Percentiles rank a stretch among this genome's conserved stretches.
phyloP scores from a whole-genome alignment of 2,329 filamentous ascomycete species.

The Paraphoma chrysanthemicola region DNA sequence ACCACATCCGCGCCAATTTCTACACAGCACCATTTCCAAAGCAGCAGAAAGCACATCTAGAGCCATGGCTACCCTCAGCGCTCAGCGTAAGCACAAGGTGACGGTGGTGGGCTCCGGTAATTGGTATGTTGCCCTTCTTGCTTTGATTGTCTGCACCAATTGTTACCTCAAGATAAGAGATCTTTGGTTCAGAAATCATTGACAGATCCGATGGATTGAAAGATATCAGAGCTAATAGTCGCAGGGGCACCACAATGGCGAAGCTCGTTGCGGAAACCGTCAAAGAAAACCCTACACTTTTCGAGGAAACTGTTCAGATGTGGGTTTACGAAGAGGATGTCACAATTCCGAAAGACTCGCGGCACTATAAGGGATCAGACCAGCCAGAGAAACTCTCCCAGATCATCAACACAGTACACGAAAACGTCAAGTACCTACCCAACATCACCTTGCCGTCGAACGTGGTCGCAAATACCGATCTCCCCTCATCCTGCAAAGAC shows the following conservation, averaged over 20 bases:
- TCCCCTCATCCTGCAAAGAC: conserved; percentile 79
- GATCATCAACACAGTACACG: conserved; percentile 90
- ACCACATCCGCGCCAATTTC: conserved; percentile 11
- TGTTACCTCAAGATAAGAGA: no score
- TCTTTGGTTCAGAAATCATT: no score
- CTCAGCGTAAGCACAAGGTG: conserved; percentile 84
- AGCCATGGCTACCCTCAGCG: conserved; percentile 57
- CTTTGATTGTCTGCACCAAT: no score
- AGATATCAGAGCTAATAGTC: conserved; percentile 10
- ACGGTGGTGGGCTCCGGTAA: conserved; percentile 95
- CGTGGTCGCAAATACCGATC: conserved; percentile 81
- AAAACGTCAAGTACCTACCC: conserved; percentile 99
- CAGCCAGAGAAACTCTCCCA: conserved; percentile 84
- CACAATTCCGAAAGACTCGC: conserved; percentile 72
- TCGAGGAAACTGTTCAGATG: conserved; percentile 93
- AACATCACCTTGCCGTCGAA: conserved; percentile 83
- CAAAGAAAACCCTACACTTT: conserved; percentile 75
- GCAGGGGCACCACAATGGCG: conserved; percentile 94
- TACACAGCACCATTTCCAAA: conserved; percentile 3
- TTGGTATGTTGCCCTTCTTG: conserved; percentile 66
- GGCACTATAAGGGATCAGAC: conserved; percentile 70
- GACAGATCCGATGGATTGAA: no score
- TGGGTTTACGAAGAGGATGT: conserved; percentile 98
- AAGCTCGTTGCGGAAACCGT: conserved; percentile 97
- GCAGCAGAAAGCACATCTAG: conserved; percentile 11